Base-by-base conservation (phyloP, 192 early-diverging fungal species). In the Podila clonocystis region DNA sequence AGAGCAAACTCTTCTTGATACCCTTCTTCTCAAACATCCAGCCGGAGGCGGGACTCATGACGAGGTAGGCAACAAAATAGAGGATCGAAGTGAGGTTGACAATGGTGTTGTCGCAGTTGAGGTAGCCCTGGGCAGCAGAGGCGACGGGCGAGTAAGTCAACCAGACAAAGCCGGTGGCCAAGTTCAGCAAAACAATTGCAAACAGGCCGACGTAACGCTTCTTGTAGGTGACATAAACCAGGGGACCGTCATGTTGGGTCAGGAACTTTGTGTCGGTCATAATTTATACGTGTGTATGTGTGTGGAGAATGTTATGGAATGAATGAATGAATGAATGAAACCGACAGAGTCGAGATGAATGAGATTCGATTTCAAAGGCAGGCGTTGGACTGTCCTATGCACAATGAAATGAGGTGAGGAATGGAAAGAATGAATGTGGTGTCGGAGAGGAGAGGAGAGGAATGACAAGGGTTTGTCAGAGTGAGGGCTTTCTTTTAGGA, bases 141-240 rank as follows among this genome's bases (percentile, higher is more conserved):
- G 84, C 65, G 17, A 84, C 85, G 2, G 87, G 82, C 13, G 85
- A 83, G 33, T 84, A 87, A 13, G 74, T 84, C 41, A 87, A 68
- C 87, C 87, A 89, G 45, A 85, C 84, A 26, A 86, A 62, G 0
- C 82, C 77, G 0, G 84, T 84, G n/a, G 70, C 74, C 58, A 89
- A 83, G 50, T 89, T 87, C 59, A 85, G 77, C 36, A 89, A 52
- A 29, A 76, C 78, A 52, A 88, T 77, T 24, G 86, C 63, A 29
- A 82, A 67, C n/a, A 88, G 67, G 30, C 87, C 87, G 34, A 74
- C 72, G 63, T 67, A 88, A 11, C 87, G 84, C 19, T 70, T 64
- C 45, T 67, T 80, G 71, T 89, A 86, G 30, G 84, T 85, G 34
- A 70, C 59, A 72, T 79, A 84, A 31, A 28, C 49, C 17, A 50